Base-by-base conservation (phyloP, 73 alveolate species). In the Paramecium pentaurelia region DNA sequence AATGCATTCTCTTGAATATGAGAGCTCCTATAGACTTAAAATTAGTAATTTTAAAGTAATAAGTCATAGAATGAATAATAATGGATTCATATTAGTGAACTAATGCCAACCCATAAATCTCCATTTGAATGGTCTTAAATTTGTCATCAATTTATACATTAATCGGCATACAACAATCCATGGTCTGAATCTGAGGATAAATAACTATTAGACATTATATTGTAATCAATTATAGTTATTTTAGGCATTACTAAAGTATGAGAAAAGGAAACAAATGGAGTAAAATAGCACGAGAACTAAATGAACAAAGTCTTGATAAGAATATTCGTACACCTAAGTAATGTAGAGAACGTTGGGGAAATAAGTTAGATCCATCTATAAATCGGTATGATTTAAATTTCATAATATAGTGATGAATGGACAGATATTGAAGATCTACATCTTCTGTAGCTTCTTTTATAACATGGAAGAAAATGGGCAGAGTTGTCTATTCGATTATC, bases 301-400 rank as follows among this genome's bases (percentile, higher is more conserved):
- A 80, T 25, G 91, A 80, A 42, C 11, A 18, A 47, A 18, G 91
- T 36, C 38, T 38, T 0, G 2, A 22, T 18, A 44, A 80, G 34
- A 45, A 8, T 47, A 45, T 49, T 49, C 49, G 91, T 8, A 42
- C 75, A 3, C 77, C 91, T 0, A 97, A 97, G 92, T 95, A 97
- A 71, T 97, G 99, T 54, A 49, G 99, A 64, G 99, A 97, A 92
- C 86, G 99, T 49, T 97, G 98, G 98, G 95, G 94, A 68, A 97
- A 97, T 60, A 96, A 96, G 59, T 83, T 97, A 25, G 96, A 97
- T 71, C 99, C 99, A 71, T 38, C 88, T 6, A 95, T 97, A 6
- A 96, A 95, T 58, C 28, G 88, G 91, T 80, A 85, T 51, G 2
- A 51, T 40, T n/a, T 16, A 16, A 6, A 12, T 37, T 73, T 36